Percentiles rank a stretch among this genome's conserved stretches.
Evolutionary conservation across 2,329 filamentous ascomycete genomes (phyloP).

Genomic region (Penicillium concentricum): DNA sequence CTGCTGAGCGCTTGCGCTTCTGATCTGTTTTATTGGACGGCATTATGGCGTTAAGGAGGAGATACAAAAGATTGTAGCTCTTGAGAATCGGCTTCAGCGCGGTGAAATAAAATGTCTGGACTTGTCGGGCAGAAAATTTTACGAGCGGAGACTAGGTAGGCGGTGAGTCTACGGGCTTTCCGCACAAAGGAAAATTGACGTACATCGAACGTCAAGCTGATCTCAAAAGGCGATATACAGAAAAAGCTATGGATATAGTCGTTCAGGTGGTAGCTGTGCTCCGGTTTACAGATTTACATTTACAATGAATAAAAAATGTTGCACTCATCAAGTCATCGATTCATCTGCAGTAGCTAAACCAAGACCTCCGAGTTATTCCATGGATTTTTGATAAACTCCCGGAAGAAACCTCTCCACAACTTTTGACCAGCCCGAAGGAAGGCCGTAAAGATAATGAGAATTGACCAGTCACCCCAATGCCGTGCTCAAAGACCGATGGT

Average conservation of each 20-base stretch:
- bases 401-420: conserved; percentile 38
- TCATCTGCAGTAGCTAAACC: conserved; percentile 28
- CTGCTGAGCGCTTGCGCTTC: conserved; percentile 53
- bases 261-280: background rate
- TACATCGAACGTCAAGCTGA: background rate
- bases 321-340: conserved; percentile 26
- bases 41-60: conserved; percentile 25
- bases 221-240: background rate
- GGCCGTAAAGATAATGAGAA: conserved; percentile 24
- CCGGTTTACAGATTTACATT: background rate
- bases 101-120: conserved; percentile 24
- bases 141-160: conserved; percentile 22
- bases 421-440: conserved; percentile 19
- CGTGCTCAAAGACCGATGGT: conserved; percentile 16
- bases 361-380: conserved; percentile 25
- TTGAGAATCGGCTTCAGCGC: conserved; percentile 10
- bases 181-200: conserved; percentile 19
- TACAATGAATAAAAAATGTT: background rate
- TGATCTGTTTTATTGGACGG: conserved; percentile 42
- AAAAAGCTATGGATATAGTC: background rate
- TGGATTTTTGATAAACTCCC: conserved; percentile 37
- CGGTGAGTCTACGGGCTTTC: conserved; percentile 20
- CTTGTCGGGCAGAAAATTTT: conserved; percentile 26
- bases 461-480: conserved; percentile 39
- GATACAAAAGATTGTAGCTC: conserved; percentile 4